phyloP scores from a whole-genome alignment of 2,329 filamentous ascomycete genomes.

The Diatrype stigma region DNA sequence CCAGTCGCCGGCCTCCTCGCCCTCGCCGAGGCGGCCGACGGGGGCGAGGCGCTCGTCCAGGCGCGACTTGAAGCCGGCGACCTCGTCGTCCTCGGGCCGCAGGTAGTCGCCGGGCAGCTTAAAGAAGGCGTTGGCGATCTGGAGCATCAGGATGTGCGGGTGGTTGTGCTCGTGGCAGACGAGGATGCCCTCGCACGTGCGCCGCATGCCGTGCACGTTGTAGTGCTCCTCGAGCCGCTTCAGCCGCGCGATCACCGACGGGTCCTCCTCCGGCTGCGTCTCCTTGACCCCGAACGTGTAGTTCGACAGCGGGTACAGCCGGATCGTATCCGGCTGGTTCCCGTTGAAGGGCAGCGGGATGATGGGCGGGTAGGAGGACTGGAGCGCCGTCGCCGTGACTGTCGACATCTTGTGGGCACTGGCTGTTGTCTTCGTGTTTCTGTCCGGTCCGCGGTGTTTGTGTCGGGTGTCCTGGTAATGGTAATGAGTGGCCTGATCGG shows the following conservation, averaged over 20 bases:
- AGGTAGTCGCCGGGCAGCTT: conserved; percentile 97
- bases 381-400: conserved; percentile 69
- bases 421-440: too few relatives aligned
- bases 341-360: conserved; percentile 80
- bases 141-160: conserved; percentile 96
- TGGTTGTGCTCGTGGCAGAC: conserved; percentile 99
- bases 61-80: conserved; percentile 88
- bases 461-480: background rate
- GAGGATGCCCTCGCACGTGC: conserved; percentile 93
- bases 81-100: conserved; percentile 81
- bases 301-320: conserved; percentile 91
- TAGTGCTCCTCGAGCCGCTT: conserved; percentile 97
- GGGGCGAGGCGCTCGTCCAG: conserved; percentile 92
- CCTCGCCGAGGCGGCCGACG: conserved; percentile 80
- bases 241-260: conserved; percentile 86
- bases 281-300: conserved; percentile 99
- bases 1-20: conserved; percentile 84
- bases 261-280: conserved; percentile 95
- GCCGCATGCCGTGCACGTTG: conserved; percentile 85
- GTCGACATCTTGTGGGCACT: conserved; percentile 79
- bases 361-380: conserved; percentile 74
- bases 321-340: conserved; percentile 85
- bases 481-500: too few relatives aligned
- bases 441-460: background rate
- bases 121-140: conserved; percentile 99